Evolutionary conservation across 108 stramenopile genomes (phyloP).

Genomic region (Craspedostauros australis): DNA sequence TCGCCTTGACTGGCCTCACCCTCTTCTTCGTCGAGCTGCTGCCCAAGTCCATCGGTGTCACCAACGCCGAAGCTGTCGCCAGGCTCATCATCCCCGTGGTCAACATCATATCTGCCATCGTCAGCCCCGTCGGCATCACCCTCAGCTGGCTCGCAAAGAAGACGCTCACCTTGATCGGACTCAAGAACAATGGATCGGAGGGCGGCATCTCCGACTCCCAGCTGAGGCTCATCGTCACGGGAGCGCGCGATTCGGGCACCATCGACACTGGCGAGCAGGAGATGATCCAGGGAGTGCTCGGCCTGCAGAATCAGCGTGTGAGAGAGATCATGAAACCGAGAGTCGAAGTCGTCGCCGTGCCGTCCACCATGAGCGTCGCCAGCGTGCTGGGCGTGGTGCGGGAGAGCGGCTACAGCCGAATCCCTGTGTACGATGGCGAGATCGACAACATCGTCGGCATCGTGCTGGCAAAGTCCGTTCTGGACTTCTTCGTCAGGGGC

Average conservation of each 20-base stretch:
- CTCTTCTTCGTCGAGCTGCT: slow-evolving; percentile 94
- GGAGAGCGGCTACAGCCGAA: slow-evolving; percentile 86
- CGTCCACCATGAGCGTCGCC: slow-evolving; percentile 71
- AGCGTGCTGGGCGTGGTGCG: slow-evolving; percentile 78
- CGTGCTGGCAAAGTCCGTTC: slow-evolving; percentile 88
- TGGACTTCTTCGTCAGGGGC: slow-evolving; percentile 91
- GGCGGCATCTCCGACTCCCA: slow-evolving; percentile 88
- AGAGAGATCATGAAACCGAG: slow-evolving; percentile 94
- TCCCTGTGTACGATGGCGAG: slow-evolving; percentile 95
- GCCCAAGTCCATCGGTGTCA: slow-evolving; percentile 93
- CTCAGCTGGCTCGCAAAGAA: slow-evolving; percentile 79
- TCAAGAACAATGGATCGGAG: slow-evolving; percentile 61
- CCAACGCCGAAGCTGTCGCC: slow-evolving; percentile 90
- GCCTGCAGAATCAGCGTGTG: slow-evolving; percentile 85
- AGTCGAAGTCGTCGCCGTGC: slow-evolving; percentile 91
- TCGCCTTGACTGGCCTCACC: slow-evolving; percentile 82
- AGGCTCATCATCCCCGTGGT: slow-evolving; percentile 87
- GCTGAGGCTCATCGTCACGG: slow-evolving; percentile 90
- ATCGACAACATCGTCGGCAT: slow-evolving; percentile 97
- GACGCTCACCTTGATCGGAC: slow-evolving; percentile 68
- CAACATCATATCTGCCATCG: slow-evolving; percentile 67
- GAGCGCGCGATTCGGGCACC: slow-evolving; percentile 89
- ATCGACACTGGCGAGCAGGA: slow-evolving; percentile 93
- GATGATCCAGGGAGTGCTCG: slow-evolving; percentile 96
- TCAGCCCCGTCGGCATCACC: slow-evolving; percentile 84